Percentiles rank a stretch among this genome's conserved stretches.
These are phyloP conservation scores for Oryza officinalis DNA, from an alignment of 176 grass and related monocot genomes.

Conservation along the genomic window DNA sequence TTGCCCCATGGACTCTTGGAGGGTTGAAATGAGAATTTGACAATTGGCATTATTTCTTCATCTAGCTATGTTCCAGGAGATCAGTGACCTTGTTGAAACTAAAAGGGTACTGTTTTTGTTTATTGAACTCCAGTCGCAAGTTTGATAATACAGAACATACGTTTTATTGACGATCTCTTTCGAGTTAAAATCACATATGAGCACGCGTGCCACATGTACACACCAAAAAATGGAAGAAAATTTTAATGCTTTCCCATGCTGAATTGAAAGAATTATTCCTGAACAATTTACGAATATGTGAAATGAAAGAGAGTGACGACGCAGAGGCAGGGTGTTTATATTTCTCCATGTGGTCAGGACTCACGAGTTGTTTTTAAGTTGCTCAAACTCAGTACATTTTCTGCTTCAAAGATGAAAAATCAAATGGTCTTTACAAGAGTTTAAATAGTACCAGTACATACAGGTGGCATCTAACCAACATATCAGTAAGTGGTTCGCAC, in stretches of 20 bases:
- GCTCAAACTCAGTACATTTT: neutral
- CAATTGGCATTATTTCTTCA: neutral
- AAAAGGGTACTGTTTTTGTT: slow-evolving; percentile 12
- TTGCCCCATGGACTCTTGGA: slow-evolving; percentile 10
- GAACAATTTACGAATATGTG: too few relatives aligned
- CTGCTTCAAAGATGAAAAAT: neutral
- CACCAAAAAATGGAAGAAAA: neutral
- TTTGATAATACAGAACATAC: neutral
- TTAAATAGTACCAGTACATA: slow-evolving; percentile 4
- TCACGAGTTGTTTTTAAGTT: neutral
- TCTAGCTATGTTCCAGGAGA: slow-evolving; percentile 11
- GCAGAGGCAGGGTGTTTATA: too few relatives aligned
- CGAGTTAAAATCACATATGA: neutral
- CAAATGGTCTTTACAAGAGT: neutral
- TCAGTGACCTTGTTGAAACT: neutral
- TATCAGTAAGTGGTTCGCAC: slow-evolving; percentile 14
- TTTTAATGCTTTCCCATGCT: too few relatives aligned
- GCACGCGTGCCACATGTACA: neutral
- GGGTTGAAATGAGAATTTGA: slow-evolving; percentile 13
- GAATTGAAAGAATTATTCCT: too few relatives aligned
- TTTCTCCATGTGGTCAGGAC: too few relatives aligned
- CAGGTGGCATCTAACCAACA: slow-evolving; percentile 2
- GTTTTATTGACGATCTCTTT: neutral
- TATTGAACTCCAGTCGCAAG: neutral
- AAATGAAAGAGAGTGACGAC: too few relatives aligned